Conservation (phyloP, 148 eudicot species). For the Silene uniflora region DNA sequence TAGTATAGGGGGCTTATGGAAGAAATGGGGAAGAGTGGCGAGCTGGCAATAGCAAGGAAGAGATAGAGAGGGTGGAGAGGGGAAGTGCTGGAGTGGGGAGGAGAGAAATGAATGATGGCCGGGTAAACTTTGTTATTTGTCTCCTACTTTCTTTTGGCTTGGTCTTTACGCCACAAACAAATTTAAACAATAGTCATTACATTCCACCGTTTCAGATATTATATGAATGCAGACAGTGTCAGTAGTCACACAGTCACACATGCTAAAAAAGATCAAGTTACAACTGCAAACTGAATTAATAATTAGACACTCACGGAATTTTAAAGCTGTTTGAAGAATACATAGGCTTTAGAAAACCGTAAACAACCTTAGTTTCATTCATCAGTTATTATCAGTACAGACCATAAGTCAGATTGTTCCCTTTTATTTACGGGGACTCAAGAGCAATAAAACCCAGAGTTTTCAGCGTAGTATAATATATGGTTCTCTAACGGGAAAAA, state of each 20-base stretch:
- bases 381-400: background rate
- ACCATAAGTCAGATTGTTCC: background rate
- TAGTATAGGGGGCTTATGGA: background rate
- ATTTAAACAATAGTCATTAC: no score
- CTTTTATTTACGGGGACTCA: background rate
- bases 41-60: background rate
- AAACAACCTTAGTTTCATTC: no score
- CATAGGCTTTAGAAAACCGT: background rate
- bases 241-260: background rate
- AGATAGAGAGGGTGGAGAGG: background rate
- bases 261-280: background rate
- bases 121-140: background rate
- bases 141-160: background rate
- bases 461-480: background rate
- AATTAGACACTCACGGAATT: background rate
- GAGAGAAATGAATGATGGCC: background rate
- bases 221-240: background rate
- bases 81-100: background rate
- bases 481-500: background rate
- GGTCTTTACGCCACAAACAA: background rate
- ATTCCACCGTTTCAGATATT: background rate
- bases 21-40: background rate
- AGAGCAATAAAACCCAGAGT: background rate
- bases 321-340: background rate
- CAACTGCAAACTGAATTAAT: background rate